phyloP scores from a whole-genome alignment of 2,329 filamentous ascomycete genomes.

The Leptographium wingfieldii region DNA sequence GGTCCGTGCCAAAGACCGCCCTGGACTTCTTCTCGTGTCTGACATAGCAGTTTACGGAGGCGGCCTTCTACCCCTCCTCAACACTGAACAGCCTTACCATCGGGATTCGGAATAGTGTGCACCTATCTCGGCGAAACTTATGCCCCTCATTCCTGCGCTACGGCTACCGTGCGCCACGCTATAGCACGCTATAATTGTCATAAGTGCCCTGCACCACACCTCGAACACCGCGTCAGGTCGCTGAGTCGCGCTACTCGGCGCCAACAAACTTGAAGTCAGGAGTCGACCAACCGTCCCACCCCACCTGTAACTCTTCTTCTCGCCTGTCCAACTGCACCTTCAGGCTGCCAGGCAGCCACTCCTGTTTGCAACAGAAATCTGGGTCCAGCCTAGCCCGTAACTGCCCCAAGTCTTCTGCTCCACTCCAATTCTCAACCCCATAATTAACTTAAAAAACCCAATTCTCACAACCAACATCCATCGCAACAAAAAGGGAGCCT shows the following conservation, averaged over 20 bases:
- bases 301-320: neutral
- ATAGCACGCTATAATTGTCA: conserved; percentile 3
- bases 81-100: neutral
- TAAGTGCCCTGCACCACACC: neutral
- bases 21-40: neutral
- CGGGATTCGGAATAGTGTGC: neutral
- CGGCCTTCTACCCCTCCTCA: neutral
- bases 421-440: conserved; percentile 9
- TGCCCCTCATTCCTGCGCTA: conserved; percentile 1
- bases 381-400: neutral
- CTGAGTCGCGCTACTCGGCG: neutral
- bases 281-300: neutral
- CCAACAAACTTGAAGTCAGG: neutral
- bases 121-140: neutral
- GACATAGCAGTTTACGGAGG: neutral
- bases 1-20: neutral
- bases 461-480: conserved; percentile 6
- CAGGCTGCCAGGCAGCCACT: neutral
- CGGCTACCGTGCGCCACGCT: conserved; percentile 7
- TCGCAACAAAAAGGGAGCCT: conserved; percentile 11
- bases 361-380: neutral
- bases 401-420: neutral
- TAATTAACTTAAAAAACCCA: conserved; percentile 10
- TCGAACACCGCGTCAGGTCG: neutral
- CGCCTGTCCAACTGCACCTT: neutral